These are phyloP conservation scores for Monosporascus sp. DNA, from an alignment of 2,329 filamentous ascomycete species.

Conservation along the genomic window DNA sequence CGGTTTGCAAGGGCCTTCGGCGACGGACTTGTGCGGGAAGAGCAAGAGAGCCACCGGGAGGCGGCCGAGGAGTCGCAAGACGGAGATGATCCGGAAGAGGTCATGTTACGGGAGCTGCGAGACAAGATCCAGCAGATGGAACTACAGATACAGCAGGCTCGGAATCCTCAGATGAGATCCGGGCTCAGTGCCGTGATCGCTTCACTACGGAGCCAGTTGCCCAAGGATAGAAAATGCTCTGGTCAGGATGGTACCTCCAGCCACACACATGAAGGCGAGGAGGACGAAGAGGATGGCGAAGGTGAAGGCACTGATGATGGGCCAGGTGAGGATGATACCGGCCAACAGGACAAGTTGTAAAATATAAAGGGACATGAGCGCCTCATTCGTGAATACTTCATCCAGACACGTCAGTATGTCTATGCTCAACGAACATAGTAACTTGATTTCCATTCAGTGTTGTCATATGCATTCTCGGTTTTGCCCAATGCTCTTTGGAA, in stretches of 20 bases:
- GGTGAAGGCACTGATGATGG: conserved; percentile 1
- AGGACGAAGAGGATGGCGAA: neutral
- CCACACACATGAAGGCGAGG: neutral
- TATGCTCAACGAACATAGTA: too few species aligned
- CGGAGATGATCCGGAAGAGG: conserved; percentile 8
- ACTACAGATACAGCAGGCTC: conserved; percentile 15
- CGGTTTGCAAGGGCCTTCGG: conserved; percentile 47
- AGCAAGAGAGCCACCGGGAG: conserved; percentile 15
- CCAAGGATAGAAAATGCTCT: neutral
- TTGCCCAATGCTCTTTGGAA: too few species aligned
- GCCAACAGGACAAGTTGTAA: too few species aligned
- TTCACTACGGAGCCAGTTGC: conserved; percentile 20
- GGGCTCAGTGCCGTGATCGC: conserved; percentile 23
- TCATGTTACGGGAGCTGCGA: conserved; percentile 17
- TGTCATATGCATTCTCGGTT: too few species aligned
- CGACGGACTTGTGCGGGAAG: conserved; percentile 27
- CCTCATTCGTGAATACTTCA: too few species aligned
- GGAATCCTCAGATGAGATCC: conserved; percentile 19
- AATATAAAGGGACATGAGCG: too few species aligned
- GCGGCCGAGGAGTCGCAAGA: conserved; percentile 4
- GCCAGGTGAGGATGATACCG: neutral
- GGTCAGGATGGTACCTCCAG: neutral
- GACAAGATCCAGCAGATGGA: conserved; percentile 25
- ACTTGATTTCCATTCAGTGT: too few species aligned
- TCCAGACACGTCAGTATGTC: too few species aligned